Conservation (phyloP, 176 grass and related monocot species). For the Pontederia crassipes region DNA sequence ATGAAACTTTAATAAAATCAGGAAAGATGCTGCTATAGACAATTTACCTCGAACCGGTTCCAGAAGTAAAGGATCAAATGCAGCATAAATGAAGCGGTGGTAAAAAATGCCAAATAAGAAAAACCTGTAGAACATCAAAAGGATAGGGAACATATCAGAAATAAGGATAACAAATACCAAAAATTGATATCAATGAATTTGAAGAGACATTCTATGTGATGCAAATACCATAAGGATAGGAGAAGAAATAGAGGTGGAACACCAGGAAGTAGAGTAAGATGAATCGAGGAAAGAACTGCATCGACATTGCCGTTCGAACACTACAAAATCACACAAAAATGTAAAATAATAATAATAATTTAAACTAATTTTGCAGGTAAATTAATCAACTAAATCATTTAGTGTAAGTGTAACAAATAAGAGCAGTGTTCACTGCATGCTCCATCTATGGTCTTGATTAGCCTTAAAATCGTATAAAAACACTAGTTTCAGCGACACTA, state of each 20-base stretch:
- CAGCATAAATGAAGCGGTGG: constrained; percentile 89
- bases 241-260: constrained; percentile 99
- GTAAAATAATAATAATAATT: background rate
- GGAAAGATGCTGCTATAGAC: background rate
- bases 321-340: constrained; percentile 36
- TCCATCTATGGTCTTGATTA: too few relatives aligned
- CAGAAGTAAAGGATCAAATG: constrained; percentile 98
- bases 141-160: too few relatives aligned
- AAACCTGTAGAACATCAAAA: constrained; percentile 48
- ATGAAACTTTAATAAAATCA: too few relatives aligned
- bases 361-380: too few relatives aligned
- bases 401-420: too few relatives aligned
- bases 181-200: background rate
- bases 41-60: constrained; percentile 89
- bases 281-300: constrained; percentile 99
- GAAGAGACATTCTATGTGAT: background rate
- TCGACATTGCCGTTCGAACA: constrained; percentile 90
- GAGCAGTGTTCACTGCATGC: too few relatives aligned
- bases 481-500: too few relatives aligned
- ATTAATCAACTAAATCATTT: too few relatives aligned
- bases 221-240: constrained; percentile 76
- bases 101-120: constrained; percentile 94
- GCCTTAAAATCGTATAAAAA: too few relatives aligned
- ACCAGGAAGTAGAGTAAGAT: constrained; percentile 99
- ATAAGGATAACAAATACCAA: background rate